Evolutionary conservation across 495 filamentous ascomycete genomes (phyloP), one percentile per base, ranked within the genome.

Genomic region (Halenospora varia): DNA sequence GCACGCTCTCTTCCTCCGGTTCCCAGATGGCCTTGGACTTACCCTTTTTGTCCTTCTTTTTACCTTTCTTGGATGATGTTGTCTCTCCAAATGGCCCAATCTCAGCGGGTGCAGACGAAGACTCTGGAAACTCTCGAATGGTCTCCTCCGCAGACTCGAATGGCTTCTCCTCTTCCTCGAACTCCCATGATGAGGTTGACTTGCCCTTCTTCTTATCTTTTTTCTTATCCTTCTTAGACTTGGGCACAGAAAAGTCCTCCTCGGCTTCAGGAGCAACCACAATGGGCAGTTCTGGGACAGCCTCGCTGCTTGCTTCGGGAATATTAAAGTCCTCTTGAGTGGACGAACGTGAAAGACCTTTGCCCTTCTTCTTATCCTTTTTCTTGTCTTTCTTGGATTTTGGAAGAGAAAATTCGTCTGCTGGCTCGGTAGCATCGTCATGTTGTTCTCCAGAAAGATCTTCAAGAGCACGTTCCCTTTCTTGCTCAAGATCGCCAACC

Each of bases 1-100:
- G 18, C 25, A 35, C 10, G n/a, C 8, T 15, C 17, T 62, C 25
- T 44, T 58, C 25, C 41, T 59, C 60, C 19, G 61, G 29, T 4
- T 56, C 50, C 51, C 62, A 64, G 3, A 58, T 25, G 11, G n/a
- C 10, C 19, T 49, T 23, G 3, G 51, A 60, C 68, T 71, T 70
- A 40, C 62, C 66, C 56, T 68, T 74, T 57, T 76, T 75, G 55
- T 71, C 73, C 17, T 69, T 73, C 51, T 70, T 68, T 58, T 64
- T 70, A n/a, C 65, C 56, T 53, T 69, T 73, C 48, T 67, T 72
- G 2, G 63, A 54, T 41, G 53, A 20, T 53, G 45, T 42, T 44
- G 44, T 18, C 4, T 57, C 59, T 2, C 57, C 26, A 35, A 39
- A 17, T 60, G 50, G 47, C 25, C 63, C 19, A 19, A 20, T 25